phyloP scores from a whole-genome alignment of 371 early-diverging fungal species.

The Dinochytrium kinnereticum region DNA sequence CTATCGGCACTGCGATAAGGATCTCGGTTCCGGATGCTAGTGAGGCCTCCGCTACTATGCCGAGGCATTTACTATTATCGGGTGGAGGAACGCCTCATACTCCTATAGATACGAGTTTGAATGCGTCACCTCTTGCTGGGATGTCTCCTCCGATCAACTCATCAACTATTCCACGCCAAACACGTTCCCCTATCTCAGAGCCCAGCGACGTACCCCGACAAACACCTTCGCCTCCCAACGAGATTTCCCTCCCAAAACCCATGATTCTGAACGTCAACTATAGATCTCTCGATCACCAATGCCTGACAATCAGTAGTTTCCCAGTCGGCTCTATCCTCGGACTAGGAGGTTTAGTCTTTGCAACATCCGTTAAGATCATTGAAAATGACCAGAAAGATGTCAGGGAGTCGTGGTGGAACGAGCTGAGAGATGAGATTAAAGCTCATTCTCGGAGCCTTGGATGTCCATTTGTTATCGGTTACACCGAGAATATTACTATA shows the following conservation, averaged over 20 bases:
- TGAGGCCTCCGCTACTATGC: neutral
- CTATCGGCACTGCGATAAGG: slow-evolving; percentile 72
- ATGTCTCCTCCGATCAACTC: neutral
- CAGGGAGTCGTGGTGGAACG: slow-evolving; percentile 76
- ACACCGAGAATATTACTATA: slow-evolving; percentile 66
- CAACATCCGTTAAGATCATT: slow-evolving; percentile 72
- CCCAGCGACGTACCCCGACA: neutral
- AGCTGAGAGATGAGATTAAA: slow-evolving; percentile 76
- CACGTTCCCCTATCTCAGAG: neutral
- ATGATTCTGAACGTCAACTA: slow-evolving; percentile 24
- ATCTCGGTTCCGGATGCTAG: slow-evolving; percentile 33
- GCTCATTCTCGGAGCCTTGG: slow-evolving; percentile 67
- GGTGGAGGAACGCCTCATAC: neutral
- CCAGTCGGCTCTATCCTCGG: slow-evolving; percentile 63
- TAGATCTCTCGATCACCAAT: slow-evolving; percentile 37
- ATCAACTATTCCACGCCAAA: neutral
- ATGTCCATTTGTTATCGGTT: slow-evolving; percentile 72
- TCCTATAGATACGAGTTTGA: neutral
- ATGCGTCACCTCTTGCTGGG: neutral
- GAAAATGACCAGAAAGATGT: slow-evolving; percentile 61
- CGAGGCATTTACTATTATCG: neutral
- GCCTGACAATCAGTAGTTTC: slow-evolving; percentile 59
- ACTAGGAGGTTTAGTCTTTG: slow-evolving; percentile 72
- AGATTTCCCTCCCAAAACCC: slow-evolving; percentile 24
- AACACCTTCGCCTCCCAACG: slow-evolving; percentile 6